Evolutionary conservation across 1,284 basidiomycete species (phyloP), one percentile per base, ranked within the genome.

Genomic region (Cryptococcus neoformans): DNA sequence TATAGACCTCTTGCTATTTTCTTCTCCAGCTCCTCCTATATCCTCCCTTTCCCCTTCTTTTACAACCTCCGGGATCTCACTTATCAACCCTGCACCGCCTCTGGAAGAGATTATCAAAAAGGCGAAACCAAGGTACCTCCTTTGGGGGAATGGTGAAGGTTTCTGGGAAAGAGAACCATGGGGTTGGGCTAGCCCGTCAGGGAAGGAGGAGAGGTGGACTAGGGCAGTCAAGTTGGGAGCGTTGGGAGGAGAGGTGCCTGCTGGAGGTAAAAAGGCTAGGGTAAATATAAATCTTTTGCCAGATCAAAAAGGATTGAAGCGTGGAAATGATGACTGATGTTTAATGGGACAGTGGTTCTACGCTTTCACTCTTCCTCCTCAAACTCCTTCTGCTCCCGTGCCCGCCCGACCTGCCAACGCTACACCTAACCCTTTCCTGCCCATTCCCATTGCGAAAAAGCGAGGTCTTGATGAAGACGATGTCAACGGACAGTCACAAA

Each of bases 101-200:
- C 75, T 92, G 2, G 83, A 87, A 53, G 88, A 89, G 42, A 72
- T 89, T 0, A 80, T 90, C 12, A 79, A 81, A 44, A 64, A 62
- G 37, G 58, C 70, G 0, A 68, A 70, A 42, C 75, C 77, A 14
- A 62, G 75, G 11, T 78, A 78, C 55, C 56, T 77, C 21, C 68
- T 85, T 82, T 61, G 82, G 83, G 48, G 83, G 78, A 53, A 85
- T 81, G 40, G 76, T 72, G 74, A 76, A 0, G 76, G 72, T 0
- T 97, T 93, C 74, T 96, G 92, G 92, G 93, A 97, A 73, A 80
- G 92, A 53, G 92, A 95, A 63, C 92, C 93, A 2, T 93, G 86
- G 70, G 76, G 83, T 5, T 96, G 92, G 92, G 82, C 85, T 38
- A 86, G 86, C 39, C 84, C 86, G 54, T 78, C 79, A 16, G 75